These are phyloP conservation scores for Wickerhamomyces canadensis DNA, from an alignment of 805 yeast genomes.

Conservation along the genomic window DNA sequence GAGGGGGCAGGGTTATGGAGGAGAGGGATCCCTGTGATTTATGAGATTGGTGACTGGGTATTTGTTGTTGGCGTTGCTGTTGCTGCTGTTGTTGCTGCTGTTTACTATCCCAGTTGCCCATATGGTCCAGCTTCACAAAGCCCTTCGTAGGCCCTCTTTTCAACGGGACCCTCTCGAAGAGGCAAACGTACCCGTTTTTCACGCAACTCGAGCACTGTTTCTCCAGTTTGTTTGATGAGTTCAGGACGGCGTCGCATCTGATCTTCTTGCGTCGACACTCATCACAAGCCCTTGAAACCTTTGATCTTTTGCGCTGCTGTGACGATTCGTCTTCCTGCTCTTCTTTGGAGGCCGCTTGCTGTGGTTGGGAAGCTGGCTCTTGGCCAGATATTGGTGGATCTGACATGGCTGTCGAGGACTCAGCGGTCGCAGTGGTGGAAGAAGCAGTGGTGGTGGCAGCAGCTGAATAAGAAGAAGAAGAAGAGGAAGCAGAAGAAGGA, in stretches of 20 bases:
- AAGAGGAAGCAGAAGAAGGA: no score
- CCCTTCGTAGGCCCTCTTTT: slow-evolving; percentile 82
- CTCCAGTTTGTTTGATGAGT: slow-evolving; percentile 39
- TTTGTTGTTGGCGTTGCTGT: neutral
- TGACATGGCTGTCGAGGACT: neutral
- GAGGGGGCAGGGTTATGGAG: slow-evolving; percentile 12
- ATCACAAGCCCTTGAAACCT: slow-evolving; percentile 79
- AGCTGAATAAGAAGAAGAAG: no score
- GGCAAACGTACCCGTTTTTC: slow-evolving; percentile 54
- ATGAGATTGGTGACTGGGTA: slow-evolving; percentile 9
- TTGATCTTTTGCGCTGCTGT: slow-evolving; percentile 49
- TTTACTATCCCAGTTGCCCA: slow-evolving; percentile 7
- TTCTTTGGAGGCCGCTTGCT: slow-evolving; percentile 3
- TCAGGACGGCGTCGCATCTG: slow-evolving; percentile 59
- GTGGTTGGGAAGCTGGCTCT: neutral
- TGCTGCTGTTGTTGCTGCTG: slow-evolving; percentile 4
- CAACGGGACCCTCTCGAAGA: slow-evolving; percentile 65
- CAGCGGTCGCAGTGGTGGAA: no score
- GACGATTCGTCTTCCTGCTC: neutral
- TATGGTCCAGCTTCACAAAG: slow-evolving; percentile 28
- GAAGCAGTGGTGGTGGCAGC: no score
- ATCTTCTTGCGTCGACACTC: slow-evolving; percentile 72
- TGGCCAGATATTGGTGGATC: neutral
- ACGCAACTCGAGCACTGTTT: slow-evolving; percentile 57
- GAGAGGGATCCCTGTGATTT: neutral